A percentile compares a stretch with the other conserved stretches of the same genome.
Evolutionary conservation across 805 yeast genomes (phyloP).

Genomic region (Maudiozyma barnettii): DNA sequence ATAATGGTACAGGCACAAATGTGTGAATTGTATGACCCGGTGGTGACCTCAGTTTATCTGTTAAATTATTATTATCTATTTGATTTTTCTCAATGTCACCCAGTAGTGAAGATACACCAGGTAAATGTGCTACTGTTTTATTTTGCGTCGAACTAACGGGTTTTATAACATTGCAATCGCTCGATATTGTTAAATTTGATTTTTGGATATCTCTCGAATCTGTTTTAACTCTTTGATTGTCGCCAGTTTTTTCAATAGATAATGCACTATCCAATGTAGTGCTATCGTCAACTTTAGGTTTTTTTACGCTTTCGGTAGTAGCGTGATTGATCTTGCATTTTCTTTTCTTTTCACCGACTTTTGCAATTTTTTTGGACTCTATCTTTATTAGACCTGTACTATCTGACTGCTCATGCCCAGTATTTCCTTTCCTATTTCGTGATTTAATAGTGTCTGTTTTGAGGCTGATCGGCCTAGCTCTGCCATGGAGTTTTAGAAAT

Average conservation of each 20-base stretch:
- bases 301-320: neutral
- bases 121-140: conserved; percentile 2
- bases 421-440: conserved; percentile 61
- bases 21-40: neutral
- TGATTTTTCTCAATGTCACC: neutral
- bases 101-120: conserved; percentile 2
- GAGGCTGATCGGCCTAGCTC: conserved; percentile 83
- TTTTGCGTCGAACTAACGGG: neutral
- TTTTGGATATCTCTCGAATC: too few relatives aligned
- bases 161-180: too few relatives aligned
- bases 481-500: conserved; percentile 80
- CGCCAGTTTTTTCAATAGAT: neutral
- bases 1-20: neutral
- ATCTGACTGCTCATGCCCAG: neutral
- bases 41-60: neutral
- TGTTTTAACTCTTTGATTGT: neutral
- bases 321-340: neutral
- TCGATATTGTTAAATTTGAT: too few relatives aligned
- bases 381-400: neutral
- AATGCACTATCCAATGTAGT: neutral
- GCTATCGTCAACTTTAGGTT: neutral
- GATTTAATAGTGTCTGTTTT: conserved; percentile 90
- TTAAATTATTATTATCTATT: neutral
- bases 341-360: neutral
- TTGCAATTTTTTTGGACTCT: neutral